phyloP scores from a whole-genome alignment of 129 eudicot species.

The Helichrysum umbraculigerum region DNA sequence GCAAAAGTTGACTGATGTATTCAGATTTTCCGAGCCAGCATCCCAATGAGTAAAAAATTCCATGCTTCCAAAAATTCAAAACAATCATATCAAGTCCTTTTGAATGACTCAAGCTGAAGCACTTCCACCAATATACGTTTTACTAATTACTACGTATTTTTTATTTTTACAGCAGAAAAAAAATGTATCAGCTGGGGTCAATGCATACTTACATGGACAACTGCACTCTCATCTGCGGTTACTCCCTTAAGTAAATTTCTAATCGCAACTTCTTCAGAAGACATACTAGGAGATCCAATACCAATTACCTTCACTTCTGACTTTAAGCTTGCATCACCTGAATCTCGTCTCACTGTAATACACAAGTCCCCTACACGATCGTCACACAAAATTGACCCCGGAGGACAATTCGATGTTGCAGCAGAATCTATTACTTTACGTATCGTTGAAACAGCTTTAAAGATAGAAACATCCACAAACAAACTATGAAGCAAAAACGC shows the following conservation, averaged over 20 bases:
- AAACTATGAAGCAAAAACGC: conserved; percentile 94
- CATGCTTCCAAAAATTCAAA: background rate
- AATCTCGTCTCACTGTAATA: conserved; percentile 75
- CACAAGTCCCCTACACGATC: conserved; percentile 72
- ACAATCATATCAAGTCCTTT: background rate
- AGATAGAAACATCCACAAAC: conserved; percentile 78
- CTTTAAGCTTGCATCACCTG: conserved; percentile 70
- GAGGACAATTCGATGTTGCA: conserved; percentile 30
- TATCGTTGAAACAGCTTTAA: conserved; percentile 82
- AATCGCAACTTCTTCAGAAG: conserved; percentile 55
- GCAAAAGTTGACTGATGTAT: conserved; percentile 32
- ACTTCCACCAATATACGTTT: background rate
- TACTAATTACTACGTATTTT: too few species aligned
- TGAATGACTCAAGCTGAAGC: background rate
- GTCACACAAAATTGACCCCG: conserved; percentile 62
- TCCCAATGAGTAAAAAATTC: background rate
- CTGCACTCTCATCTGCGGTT: conserved; percentile 97
- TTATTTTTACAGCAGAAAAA: conserved; percentile 2
- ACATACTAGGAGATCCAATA: conserved; percentile 41
- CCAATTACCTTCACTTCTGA: conserved; percentile 48
- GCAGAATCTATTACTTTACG: conserved; percentile 50
- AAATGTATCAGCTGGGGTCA: conserved; percentile 1
- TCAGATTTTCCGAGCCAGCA: conserved; percentile 9
- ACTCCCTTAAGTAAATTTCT: conserved; percentile 84
- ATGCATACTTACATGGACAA: conserved; percentile 72